Evolutionary conservation across 768 basidiomycete genomes (phyloP), one percentile per base, ranked within the genome.

Genomic region (Tulasnella sp.): DNA sequence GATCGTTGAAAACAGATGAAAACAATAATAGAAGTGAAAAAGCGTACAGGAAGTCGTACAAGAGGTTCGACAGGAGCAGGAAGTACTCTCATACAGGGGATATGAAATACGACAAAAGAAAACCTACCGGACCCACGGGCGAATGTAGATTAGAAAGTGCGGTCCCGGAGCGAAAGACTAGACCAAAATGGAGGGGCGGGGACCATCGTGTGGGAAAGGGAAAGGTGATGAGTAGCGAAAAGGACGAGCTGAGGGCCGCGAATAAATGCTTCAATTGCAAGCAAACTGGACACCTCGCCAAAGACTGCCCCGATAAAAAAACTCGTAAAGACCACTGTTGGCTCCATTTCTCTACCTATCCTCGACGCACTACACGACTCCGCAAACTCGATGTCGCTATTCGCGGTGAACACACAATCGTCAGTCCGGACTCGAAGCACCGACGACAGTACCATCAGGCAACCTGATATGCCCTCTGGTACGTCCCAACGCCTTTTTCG

Each of bases 261-360:
- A 62, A 62, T 29, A 41, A 71, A 3, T 71, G 69, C 22, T 71
- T 71, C 35, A 11, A 59, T 8, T 71, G 69, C 34, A 37, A 64
- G 12, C 0, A 71, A 34, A 9, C 47, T 3, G 69, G 52, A 0
- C 69, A 71, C 69, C 6, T 59, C 17, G 34, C 47, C 2, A 52
- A 62, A n/a, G 69, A 71, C 35, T 71, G 69, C 41, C 69, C 59
- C 3, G 1, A 3, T 2, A 52, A 62, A 11, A n/a, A 71, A 71
- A 29, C 2, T 14, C 5, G 5, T 65, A 8, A 26, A 34, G 0
- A 26, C 39, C 1, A 8, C 35, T 1, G 1, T 26, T 5, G 26
- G 71, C 3, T 2, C 71, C 2, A 41, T 72, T 7, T 35, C 62
- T 14, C 39, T 72, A 34, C 29, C 22, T 1, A 22, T 3, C 1